Percentiles rank a stretch among this genome's conserved stretches.
These are phyloP conservation scores for Chaetomium sp. DNA, from an alignment of 2,329 filamentous ascomycete species.

Conservation along the genomic window DNA sequence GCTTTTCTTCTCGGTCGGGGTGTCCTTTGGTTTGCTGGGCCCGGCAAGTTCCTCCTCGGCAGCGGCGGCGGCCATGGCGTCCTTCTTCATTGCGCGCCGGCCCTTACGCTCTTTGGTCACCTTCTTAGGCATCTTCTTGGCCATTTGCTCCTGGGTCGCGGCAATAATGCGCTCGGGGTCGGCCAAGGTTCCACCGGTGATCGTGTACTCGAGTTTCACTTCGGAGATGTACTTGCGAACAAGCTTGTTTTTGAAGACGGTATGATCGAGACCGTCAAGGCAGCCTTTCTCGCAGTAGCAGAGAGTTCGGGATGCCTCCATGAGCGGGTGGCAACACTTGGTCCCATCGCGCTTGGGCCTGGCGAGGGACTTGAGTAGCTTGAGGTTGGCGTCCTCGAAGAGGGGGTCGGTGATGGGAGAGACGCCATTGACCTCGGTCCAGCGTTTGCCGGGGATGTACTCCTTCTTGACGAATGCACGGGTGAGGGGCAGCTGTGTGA, in stretches of 20 bases:
- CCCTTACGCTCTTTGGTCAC: constrained; percentile 10
- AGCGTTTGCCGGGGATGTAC: constrained; percentile 13
- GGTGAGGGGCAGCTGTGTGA: constrained; percentile 19
- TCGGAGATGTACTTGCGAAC: constrained; percentile 7
- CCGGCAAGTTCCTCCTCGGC: background rate
- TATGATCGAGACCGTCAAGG: background rate
- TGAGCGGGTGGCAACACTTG: background rate
- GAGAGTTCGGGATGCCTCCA: constrained; percentile 2
- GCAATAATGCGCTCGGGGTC: background rate
- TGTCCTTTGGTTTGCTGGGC: background rate
- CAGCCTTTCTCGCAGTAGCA: constrained; percentile 17
- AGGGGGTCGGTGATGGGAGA: constrained; percentile 14
- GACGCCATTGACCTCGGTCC: background rate
- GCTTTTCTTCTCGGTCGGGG: background rate
- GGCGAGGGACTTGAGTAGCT: constrained; percentile 6
- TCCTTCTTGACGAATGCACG: constrained; percentile 11
- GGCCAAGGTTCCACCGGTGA: background rate
- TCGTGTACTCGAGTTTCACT: background rate
- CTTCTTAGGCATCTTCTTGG: constrained; percentile 14
- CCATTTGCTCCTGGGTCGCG: background rate
- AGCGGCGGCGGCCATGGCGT: constrained; percentile 9
- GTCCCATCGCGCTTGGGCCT: background rate
- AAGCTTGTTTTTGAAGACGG: constrained; percentile 19
- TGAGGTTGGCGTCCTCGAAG: constrained; percentile 6
- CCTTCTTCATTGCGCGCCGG: constrained; percentile 15